These are phyloP conservation scores for Spathaspora arborariae DNA, from an alignment of 805 yeast species.

Conservation along the genomic window DNA sequence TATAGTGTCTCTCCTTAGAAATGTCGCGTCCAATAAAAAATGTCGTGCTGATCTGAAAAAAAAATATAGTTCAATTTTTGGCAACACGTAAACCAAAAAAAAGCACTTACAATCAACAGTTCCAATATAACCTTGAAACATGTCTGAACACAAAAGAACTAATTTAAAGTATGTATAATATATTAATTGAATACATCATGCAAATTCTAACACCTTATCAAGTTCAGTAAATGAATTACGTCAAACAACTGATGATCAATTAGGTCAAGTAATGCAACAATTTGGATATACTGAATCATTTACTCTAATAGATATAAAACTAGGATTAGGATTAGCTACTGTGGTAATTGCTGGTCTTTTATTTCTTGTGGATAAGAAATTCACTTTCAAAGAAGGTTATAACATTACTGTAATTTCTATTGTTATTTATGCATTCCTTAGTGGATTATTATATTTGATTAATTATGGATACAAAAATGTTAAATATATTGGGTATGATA, in stretches of 20 bases:
- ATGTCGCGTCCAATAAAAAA: too few species aligned
- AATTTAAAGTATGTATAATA: conserved; percentile 26
- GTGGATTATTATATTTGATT: conserved; percentile 29
- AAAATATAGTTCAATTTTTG: background rate
- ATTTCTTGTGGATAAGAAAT: conserved; percentile 48
- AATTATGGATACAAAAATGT: conserved; percentile 39
- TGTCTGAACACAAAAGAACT: conserved; percentile 13
- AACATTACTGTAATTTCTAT: conserved; percentile 33
- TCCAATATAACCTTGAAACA: background rate
- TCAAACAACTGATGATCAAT: conserved; percentile 46
- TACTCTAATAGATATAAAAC: conserved; percentile 39
- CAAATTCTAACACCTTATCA: conserved; percentile 6
- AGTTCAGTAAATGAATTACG: conserved; percentile 48
- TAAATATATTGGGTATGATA: conserved; percentile 43
- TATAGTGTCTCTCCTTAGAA: too few species aligned
- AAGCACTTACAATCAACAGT: background rate
- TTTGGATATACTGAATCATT: conserved; percentile 50
- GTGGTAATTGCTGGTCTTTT: conserved; percentile 44
- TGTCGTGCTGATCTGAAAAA: background rate
- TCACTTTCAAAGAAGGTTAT: conserved; percentile 38
- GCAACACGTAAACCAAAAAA: background rate
- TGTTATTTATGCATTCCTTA: conserved; percentile 32
- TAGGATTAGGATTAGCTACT: conserved; percentile 47
- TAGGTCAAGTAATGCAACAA: conserved; percentile 36
- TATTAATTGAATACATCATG: background rate